These are phyloP conservation scores for Ascocoryne sarcoides DNA, from an alignment of 2,329 filamentous ascomycete genomes.

Conservation along the genomic window DNA sequence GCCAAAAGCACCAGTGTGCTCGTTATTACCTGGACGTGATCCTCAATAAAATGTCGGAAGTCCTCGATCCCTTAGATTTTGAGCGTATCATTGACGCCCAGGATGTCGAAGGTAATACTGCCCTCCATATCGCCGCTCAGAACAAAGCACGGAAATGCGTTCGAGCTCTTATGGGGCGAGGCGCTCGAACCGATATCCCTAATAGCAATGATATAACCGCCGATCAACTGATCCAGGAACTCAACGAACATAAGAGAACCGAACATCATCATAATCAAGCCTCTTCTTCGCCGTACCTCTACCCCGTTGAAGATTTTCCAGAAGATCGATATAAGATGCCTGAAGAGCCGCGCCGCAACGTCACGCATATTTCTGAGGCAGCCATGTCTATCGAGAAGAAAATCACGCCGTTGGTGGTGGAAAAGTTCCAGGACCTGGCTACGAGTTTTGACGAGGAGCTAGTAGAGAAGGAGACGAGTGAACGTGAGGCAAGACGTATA, in stretches of 20 bases:
- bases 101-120: conserved; percentile 84
- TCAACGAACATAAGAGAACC: conserved; percentile 52
- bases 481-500: conserved; percentile 57
- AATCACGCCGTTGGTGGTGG: conserved; percentile 59
- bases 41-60: conserved; percentile 76
- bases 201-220: conserved; percentile 78
- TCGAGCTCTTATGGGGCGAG: conserved; percentile 67
- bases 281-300: conserved; percentile 68
- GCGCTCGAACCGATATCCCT: conserved; percentile 72
- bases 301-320: conserved; percentile 35
- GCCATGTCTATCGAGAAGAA: conserved; percentile 61
- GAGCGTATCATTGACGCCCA: conserved; percentile 72
- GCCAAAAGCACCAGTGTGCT: conserved; percentile 78
- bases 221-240: conserved; percentile 70
- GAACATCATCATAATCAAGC: conserved; percentile 45
- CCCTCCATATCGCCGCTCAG: conserved; percentile 64
- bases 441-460: conserved; percentile 67
- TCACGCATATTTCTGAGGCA: conserved; percentile 47
- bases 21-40: conserved; percentile 91
- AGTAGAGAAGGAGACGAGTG: conserved; percentile 61
- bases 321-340: conserved; percentile 38
- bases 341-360: conserved; percentile 14
- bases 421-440: conserved; percentile 64
- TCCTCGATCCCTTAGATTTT: conserved; percentile 65
- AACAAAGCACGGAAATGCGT: conserved; percentile 85